Evolutionary conservation across 1,139 yeast genomes (phyloP).

Genomic region (Hemisphaericaspora xylanilytica): DNA sequence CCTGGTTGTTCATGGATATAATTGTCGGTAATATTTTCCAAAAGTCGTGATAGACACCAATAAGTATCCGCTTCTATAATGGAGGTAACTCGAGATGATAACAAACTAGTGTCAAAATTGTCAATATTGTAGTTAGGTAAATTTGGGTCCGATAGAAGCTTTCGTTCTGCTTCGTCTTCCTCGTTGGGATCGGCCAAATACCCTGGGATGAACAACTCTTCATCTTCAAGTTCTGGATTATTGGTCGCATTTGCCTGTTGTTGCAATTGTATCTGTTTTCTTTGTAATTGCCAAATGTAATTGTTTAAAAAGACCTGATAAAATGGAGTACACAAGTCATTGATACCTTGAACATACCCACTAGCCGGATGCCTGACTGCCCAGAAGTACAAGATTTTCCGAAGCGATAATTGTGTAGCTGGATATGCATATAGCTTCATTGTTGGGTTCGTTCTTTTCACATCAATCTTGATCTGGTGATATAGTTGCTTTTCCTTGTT

Average conservation of each 20-base stretch:
- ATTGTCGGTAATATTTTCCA: constrained; percentile 94
- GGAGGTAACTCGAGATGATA: constrained; percentile 48
- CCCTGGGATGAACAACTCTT: constrained; percentile 37
- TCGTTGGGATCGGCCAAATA: constrained; percentile 16
- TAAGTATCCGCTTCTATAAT: constrained; percentile 88
- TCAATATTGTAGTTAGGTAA: constrained; percentile 27
- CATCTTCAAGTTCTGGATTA: constrained; percentile 20
- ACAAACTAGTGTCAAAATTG: constrained; percentile 58
- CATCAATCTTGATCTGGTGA: constrained; percentile 95
- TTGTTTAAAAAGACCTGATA: constrained; percentile 80
- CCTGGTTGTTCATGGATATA: constrained; percentile 99
- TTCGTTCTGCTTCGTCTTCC: constrained; percentile 27
- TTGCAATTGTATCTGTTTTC: constrained; percentile 17
- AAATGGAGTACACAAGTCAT: constrained; percentile 92
- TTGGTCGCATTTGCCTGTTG: constrained; percentile 7
- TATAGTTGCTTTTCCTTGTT: constrained; percentile 71
- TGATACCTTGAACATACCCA: constrained; percentile 99
- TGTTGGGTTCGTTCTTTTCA: constrained; percentile 91
- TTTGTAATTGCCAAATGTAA: constrained; percentile 54
- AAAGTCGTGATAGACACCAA: constrained; percentile 89
- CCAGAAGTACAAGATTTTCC: constrained; percentile 86
- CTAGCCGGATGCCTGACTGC: constrained; percentile 97
- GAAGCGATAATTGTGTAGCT: constrained; percentile 73
- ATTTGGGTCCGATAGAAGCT: constrained; percentile 27
- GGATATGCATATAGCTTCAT: constrained; percentile 67